Evolutionary conservation across 371 early-diverging fungal species (phyloP).

Genomic region (Ordospora pajunii): DNA sequence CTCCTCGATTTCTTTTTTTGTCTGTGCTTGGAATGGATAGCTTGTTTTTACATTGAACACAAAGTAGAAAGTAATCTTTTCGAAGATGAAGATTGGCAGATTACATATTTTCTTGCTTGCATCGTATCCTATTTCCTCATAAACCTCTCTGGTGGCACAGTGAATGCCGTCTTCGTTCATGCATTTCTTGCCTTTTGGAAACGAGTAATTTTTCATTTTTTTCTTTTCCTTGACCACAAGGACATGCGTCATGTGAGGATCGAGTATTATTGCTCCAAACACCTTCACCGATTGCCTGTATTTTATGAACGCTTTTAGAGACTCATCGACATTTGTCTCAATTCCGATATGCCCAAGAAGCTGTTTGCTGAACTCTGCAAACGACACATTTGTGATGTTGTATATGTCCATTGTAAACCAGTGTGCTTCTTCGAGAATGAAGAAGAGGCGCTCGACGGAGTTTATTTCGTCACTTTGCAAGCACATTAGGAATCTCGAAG

Average conservation of each 20-base stretch:
- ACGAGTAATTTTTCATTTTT: slow-evolving; percentile 76
- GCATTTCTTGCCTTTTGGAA: slow-evolving; percentile 97
- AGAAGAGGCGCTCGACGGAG: slow-evolving; percentile 80
- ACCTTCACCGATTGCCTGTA: slow-evolving; percentile 93
- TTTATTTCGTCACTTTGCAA: slow-evolving; percentile 78
- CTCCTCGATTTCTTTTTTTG: slow-evolving; percentile 80
- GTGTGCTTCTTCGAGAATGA: slow-evolving; percentile 96
- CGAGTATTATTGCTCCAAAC: slow-evolving; percentile 92
- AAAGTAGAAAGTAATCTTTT: slow-evolving; percentile 77
- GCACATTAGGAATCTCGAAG: slow-evolving; percentile 78
- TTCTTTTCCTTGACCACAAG: slow-evolving; percentile 77
- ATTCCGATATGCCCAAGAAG: slow-evolving; percentile 47
- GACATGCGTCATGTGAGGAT: slow-evolving; percentile 70
- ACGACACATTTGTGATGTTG: slow-evolving; percentile 65
- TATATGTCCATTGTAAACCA: slow-evolving; percentile 98
- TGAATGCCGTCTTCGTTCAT: slow-evolving; percentile 75
- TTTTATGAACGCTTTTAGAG: slow-evolving; percentile 77
- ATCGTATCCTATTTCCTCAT: slow-evolving; percentile 92
- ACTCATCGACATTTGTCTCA: slow-evolving; percentile 66
- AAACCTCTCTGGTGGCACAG: slow-evolving; percentile 85
- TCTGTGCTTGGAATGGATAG: slow-evolving; percentile 72
- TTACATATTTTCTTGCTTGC: slow-evolving; percentile 65
- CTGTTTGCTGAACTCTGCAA: slow-evolving; percentile 56
- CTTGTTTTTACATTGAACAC: slow-evolving; percentile 75
- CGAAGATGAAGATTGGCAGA: slow-evolving; percentile 56